phyloP scores from a whole-genome alignment of 2,329 filamentous ascomycete genomes.

The Monosporascus sp. region DNA sequence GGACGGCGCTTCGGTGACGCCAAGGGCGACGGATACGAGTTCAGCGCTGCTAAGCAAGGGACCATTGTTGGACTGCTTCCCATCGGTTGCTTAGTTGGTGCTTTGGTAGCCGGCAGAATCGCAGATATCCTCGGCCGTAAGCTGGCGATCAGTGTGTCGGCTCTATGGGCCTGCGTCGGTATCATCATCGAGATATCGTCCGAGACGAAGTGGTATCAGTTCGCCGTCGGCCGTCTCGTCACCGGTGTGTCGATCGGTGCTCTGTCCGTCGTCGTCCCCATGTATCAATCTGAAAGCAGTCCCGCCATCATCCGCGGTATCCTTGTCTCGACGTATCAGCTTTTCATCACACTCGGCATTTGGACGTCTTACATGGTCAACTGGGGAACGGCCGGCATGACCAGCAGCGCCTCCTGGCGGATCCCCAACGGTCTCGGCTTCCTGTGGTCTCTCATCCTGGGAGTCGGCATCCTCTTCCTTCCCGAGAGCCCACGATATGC shows the following conservation, averaged over 20 bases:
- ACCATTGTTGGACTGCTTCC: conserved; percentile 59
- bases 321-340: conserved; percentile 60
- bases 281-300: conserved; percentile 65
- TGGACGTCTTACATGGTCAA: conserved; percentile 55
- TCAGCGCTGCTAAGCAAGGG: conserved; percentile 56
- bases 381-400: conserved; percentile 49
- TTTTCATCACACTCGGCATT: conserved; percentile 66
- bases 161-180: conserved; percentile 58
- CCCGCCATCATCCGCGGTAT: conserved; percentile 60
- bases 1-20: conserved; percentile 46
- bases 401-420: conserved; percentile 52
- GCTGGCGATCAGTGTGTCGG: conserved; percentile 55
- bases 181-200: conserved; percentile 60
- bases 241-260: conserved; percentile 62
- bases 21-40: conserved; percentile 36
- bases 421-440: conserved; percentile 55
- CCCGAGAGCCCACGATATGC: conserved; percentile 51
- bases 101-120: conserved; percentile 53
- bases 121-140: conserved; percentile 58
- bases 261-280: conserved; percentile 58
- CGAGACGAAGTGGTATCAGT: conserved; percentile 52
- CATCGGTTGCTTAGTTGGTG: conserved; percentile 54
- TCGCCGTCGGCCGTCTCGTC: conserved; percentile 60
- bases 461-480: conserved; percentile 44
- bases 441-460: conserved; percentile 49